These are phyloP conservation scores for Phoma sp. DNA, from an alignment of 2,329 filamentous ascomycete species.

Conservation along the genomic window DNA sequence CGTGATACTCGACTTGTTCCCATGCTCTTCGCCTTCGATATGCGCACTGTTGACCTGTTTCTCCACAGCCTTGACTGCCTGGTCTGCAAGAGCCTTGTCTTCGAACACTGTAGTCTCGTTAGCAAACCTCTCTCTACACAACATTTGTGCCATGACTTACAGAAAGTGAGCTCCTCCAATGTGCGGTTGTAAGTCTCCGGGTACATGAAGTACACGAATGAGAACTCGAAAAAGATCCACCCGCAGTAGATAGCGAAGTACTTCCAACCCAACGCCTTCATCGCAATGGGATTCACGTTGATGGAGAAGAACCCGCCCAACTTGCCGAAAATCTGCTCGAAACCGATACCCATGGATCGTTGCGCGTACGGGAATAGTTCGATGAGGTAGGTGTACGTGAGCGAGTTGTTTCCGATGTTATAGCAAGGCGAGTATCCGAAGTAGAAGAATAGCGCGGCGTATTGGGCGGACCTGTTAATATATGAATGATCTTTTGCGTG, in stretches of 20 bases:
- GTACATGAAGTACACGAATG: constrained; percentile 66
- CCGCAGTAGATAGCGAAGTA: constrained; percentile 65
- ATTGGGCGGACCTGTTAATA: constrained; percentile 45
- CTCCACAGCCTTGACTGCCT: constrained; percentile 43
- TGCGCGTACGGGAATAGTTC: constrained; percentile 67
- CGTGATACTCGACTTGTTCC: constrained; percentile 30
- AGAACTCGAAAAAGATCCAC: constrained; percentile 62
- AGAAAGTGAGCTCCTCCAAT: constrained; percentile 67
- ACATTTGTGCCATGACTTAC: constrained; percentile 24
- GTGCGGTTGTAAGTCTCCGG: constrained; percentile 64
- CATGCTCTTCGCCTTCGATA: constrained; percentile 18
- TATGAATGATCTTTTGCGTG: constrained; percentile 28
- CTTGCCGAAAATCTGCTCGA: constrained; percentile 64
- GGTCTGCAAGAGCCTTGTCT: constrained; percentile 43
- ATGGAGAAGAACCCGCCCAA: constrained; percentile 55
- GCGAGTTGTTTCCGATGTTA: constrained; percentile 71
- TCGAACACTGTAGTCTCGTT: constrained; percentile 41
- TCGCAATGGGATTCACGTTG: constrained; percentile 67
- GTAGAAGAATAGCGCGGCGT: constrained; percentile 64
- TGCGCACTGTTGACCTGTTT: constrained; percentile 42
- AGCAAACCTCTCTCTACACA: neutral
- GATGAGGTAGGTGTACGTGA: constrained; percentile 69
- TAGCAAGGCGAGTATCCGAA: constrained; percentile 67
- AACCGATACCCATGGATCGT: constrained; percentile 65
- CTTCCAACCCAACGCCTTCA: constrained; percentile 61